Evolutionary conservation across 2,329 filamentous ascomycete species (phyloP).

Genomic region (Hypoxylon sp.): DNA sequence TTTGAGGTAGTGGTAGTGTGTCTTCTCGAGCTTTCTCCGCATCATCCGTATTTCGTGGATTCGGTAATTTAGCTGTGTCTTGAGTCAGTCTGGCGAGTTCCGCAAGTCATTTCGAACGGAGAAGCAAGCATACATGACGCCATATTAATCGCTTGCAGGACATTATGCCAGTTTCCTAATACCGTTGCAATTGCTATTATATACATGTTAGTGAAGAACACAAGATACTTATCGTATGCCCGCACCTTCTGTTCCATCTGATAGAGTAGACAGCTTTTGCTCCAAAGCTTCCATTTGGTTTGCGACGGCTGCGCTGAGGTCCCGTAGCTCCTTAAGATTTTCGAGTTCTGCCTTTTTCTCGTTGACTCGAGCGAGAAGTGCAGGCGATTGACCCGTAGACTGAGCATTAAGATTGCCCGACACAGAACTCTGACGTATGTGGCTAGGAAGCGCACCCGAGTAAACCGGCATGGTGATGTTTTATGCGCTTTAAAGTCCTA

Average conservation of each 20-base stretch:
- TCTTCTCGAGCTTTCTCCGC: conserved; percentile 50
- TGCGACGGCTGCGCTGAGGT: conserved; percentile 80
- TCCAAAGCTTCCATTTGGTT: conserved; percentile 84
- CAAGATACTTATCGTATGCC: conserved; percentile 1
- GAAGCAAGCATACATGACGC: conserved; percentile 71
- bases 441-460: conserved; percentile 67
- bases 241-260: conserved; percentile 81
- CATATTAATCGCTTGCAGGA: conserved; percentile 85
- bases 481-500: too few species aligned
- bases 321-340: conserved; percentile 78
- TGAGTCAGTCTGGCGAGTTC: conserved; percentile 22
- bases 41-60: conserved; percentile 57
- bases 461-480: conserved; percentile 62
- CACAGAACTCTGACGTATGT: conserved; percentile 70
- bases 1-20: conserved; percentile 73
- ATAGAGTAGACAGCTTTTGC: conserved; percentile 78
- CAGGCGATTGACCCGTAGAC: conserved; percentile 70
- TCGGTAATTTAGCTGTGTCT: conserved; percentile 71
- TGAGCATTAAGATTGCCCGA: conserved; percentile 53
- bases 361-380: conserved; percentile 77
- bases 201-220: conserved; percentile 24
- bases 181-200: conserved; percentile 79
- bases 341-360: conserved; percentile 88
- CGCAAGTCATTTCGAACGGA: too few species aligned
- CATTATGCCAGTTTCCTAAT: conserved; percentile 87